A percentile compares a stretch with the other conserved stretches of the same genome.
Evolutionary conservation across 371 early-diverging fungal species (phyloP).

Genomic region (Mucor circinelloides): DNA sequence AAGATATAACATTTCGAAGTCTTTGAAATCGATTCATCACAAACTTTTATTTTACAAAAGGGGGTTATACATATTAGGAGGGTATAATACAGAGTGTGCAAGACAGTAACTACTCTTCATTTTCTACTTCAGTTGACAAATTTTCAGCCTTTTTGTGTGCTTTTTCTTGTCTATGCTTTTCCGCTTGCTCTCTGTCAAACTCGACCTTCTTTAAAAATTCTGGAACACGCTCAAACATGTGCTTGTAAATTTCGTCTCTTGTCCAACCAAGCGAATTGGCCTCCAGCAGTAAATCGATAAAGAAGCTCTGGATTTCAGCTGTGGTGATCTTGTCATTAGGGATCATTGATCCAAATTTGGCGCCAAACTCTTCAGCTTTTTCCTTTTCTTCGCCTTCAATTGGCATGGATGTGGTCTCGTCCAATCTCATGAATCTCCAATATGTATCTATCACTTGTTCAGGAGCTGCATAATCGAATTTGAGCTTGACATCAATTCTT

Average conservation of each 20-base stretch:
- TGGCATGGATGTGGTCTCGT: constrained; percentile 26
- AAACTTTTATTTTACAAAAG: not conserved
- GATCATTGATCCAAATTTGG: constrained; percentile 21
- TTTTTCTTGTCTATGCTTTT: constrained; percentile 7
- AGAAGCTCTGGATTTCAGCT: constrained; percentile 50
- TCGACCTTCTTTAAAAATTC: constrained; percentile 28
- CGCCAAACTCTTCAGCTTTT: not conserved
- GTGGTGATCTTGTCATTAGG: constrained; percentile 48
- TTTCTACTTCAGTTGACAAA: not conserved
- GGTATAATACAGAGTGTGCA: not conserved
- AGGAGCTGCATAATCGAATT: constrained; percentile 77
- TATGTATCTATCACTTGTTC: constrained; percentile 66
- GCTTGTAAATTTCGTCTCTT: constrained; percentile 6
- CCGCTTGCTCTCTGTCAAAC: constrained; percentile 36
- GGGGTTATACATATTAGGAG: not conserved
- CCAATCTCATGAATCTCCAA: constrained; percentile 46
- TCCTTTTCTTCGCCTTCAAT: constrained; percentile 13
- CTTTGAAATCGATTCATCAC: no score
- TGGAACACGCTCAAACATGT: constrained; percentile 19
- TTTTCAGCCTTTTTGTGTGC: not conserved
- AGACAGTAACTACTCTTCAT: not conserved
- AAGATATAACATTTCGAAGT: no score
- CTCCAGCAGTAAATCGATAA: constrained; percentile 30
- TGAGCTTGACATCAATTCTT: constrained; percentile 89
- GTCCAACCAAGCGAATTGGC: constrained; percentile 17